Evolutionary conservation across 208 protist genomes (phyloP).

Genomic region (Crithidia bombi): DNA sequence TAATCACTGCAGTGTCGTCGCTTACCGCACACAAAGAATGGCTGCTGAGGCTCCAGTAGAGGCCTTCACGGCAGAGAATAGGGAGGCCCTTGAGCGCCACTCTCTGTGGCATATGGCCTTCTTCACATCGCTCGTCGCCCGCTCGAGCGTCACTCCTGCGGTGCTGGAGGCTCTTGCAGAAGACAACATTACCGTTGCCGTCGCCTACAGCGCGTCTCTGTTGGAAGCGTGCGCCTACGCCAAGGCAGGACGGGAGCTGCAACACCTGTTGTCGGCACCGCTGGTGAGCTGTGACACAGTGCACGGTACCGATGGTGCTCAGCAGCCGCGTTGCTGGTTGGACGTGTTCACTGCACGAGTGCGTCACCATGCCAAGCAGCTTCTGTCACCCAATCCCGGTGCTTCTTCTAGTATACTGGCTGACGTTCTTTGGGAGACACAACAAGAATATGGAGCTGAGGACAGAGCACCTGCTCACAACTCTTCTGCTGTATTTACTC

Average conservation of each 20-base stretch:
- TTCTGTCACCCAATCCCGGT: background rate
- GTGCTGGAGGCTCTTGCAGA: background rate
- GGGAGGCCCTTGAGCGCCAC: background rate
- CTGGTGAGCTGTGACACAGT: background rate
- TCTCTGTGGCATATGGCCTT: conserved; percentile 31
- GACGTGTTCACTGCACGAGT: conserved; percentile 3
- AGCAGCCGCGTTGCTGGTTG: conserved; percentile 14
- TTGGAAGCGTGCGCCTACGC: conserved; percentile 29
- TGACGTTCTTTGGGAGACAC: conserved; percentile 1
- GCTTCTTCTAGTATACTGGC: background rate
- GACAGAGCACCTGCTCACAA: background rate
- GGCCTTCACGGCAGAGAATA: background rate
- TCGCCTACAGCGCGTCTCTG: conserved; percentile 15
- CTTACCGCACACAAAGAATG: too few species aligned
- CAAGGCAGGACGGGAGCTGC: conserved; percentile 17
- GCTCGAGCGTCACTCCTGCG: background rate
- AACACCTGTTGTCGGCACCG: conserved; percentile 3
- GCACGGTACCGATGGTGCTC: too few species aligned
- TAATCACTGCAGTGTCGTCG: too few species aligned
- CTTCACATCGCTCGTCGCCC: background rate
- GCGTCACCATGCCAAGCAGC: conserved; percentile 17
- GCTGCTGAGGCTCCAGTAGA: background rate
- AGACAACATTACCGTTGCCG: background rate
- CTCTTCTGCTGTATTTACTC: background rate
- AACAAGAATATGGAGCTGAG: background rate